Conservation (phyloP, 2,329 filamentous ascomycete species). For the Myriosclerotinia curreyana region DNA sequence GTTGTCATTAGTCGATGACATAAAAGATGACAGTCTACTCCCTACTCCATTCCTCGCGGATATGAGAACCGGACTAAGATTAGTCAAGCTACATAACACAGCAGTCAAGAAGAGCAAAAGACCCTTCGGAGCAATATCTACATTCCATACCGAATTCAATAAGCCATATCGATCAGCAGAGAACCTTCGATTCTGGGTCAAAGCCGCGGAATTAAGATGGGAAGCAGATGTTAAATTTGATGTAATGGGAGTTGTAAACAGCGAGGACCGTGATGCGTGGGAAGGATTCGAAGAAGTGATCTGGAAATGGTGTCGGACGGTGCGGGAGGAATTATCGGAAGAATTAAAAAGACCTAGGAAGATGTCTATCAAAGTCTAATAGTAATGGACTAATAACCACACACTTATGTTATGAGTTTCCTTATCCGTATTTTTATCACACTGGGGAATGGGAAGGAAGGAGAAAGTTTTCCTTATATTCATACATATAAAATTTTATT, state of each 20-base stretch:
- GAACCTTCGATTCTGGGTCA: constrained; percentile 93
- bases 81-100: constrained; percentile 87
- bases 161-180: constrained; percentile 94
- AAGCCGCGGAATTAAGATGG: constrained; percentile 92
- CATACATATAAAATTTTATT: constrained; percentile 7
- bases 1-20: constrained; percentile 59
- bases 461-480: not conserved
- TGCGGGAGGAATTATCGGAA: constrained; percentile 76
- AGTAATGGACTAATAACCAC: constrained; percentile 12
- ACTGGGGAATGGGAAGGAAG: not conserved
- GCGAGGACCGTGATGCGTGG: constrained; percentile 67
- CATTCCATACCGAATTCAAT: constrained; percentile 85
- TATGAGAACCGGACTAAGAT: constrained; percentile 73
- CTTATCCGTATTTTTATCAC: not conserved
- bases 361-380: constrained; percentile 22
- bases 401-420: constrained; percentile 8
- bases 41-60: constrained; percentile 71
- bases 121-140: constrained; percentile 84
- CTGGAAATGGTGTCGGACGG: constrained; percentile 75
- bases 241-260: constrained; percentile 81
- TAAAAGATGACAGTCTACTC: constrained; percentile 43
- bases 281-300: constrained; percentile 78
- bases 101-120: constrained; percentile 80
- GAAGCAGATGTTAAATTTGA: constrained; percentile 81
- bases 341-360: constrained; percentile 50